Percentiles rank a stretch among this genome's conserved stretches.
phyloP scores from a whole-genome alignment of 2,329 filamentous ascomycete species.

The Aphanocladium album region DNA sequence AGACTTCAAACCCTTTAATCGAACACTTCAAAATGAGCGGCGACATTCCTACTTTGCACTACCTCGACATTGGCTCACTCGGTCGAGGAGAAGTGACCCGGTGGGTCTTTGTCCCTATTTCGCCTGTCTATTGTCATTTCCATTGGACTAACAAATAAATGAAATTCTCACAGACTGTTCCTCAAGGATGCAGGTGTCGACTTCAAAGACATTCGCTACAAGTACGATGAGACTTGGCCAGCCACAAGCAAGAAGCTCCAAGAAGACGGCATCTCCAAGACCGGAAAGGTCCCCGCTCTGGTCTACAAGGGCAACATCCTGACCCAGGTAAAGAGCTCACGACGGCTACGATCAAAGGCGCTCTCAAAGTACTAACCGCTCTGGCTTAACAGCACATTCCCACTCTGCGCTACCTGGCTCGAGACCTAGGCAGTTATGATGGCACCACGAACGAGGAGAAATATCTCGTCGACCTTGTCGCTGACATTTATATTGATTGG shows the following conservation, averaged over 20 bases:
- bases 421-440: constrained; percentile 31
- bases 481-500: constrained; percentile 36
- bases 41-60: constrained; percentile 20
- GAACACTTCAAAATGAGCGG: neutral
- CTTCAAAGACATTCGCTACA: constrained; percentile 23
- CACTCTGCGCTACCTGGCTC: constrained; percentile 31
- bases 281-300: constrained; percentile 29
- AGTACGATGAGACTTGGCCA: constrained; percentile 24
- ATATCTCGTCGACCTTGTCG: constrained; percentile 30
- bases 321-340: constrained; percentile 16
- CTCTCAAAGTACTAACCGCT: neutral
- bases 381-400: constrained; percentile 22
- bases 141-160: neutral
- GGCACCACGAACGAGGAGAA: constrained; percentile 32
- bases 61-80: constrained; percentile 22
- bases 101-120: constrained; percentile 13
- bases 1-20: neutral
- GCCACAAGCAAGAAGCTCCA: constrained; percentile 34
- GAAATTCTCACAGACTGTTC: neutral
- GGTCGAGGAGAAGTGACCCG: constrained; percentile 25
- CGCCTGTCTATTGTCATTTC: neutral
- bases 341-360: neutral
- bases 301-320: constrained; percentile 30
- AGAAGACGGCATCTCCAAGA: constrained; percentile 22
- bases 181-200: constrained; percentile 17